phyloP scores from a whole-genome alignment of 148 eudicot genomes.

The Rhododendron ferrugineum region DNA sequence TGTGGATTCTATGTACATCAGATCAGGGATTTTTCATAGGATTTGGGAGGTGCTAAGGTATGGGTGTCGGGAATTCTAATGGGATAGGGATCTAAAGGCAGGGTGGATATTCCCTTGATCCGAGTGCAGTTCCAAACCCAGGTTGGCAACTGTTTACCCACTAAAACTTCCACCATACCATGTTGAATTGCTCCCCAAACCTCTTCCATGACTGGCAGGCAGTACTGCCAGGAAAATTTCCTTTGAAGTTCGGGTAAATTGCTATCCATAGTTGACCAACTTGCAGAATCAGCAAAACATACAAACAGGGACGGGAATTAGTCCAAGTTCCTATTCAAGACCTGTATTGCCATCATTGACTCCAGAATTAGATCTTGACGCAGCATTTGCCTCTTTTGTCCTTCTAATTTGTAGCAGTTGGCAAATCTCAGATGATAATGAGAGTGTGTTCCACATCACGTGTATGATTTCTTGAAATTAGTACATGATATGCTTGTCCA shows the following conservation, averaged over 20 bases:
- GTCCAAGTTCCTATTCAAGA: background rate
- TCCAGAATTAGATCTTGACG: background rate
- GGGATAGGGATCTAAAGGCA: background rate
- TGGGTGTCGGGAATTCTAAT: background rate
- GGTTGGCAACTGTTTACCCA: background rate
- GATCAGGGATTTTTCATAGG: background rate
- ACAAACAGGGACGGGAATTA: background rate
- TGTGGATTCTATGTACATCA: background rate
- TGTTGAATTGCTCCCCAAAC: too few species aligned
- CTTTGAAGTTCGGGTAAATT: background rate
- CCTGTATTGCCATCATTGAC: background rate
- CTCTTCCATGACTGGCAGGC: background rate
- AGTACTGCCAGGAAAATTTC: background rate
- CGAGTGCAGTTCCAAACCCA: background rate
- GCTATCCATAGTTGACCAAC: background rate
- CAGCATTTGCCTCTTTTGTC: conserved; percentile 2
- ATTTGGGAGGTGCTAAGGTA: background rate
- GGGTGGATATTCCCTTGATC: background rate
- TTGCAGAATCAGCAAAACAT: background rate
- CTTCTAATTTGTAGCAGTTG: background rate
- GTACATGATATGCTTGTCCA: background rate
- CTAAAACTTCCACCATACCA: background rate
- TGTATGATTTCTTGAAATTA: background rate
- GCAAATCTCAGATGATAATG: background rate
- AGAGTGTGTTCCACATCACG: background rate